Base-by-base conservation (phyloP, 108 stramenopile genomes). In the Nannochloropsis salina region DNA sequence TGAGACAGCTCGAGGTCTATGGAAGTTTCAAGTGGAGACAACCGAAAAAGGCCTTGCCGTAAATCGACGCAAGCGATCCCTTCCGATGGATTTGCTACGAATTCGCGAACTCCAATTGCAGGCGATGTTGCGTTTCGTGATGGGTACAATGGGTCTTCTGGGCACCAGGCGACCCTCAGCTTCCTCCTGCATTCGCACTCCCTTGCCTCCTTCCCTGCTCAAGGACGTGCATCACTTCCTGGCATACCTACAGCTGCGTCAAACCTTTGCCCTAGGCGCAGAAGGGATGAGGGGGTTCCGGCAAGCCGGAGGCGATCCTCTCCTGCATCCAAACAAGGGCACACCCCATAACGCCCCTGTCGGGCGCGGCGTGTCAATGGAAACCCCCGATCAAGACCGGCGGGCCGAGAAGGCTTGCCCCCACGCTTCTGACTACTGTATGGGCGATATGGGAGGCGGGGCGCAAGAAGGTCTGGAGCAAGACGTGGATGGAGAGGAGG, bases 231-330 rank as follows among this genome's bases (percentile, higher is more conserved):
- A 74, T 74, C 61, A n/a, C n/a, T 74, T 74, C 8, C 8, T 74
- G n/a, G 61, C 61, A 15, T 15, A 74, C 61, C 61, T 74, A 74
- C 61, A 74, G 61, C 61, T 74, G 15, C 61, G 61, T n/a, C 61
- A 74, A 74, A 6, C 61, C 6, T 74, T 74, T n/a, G 15, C 61
- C 4, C 61, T 74, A 15, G 61, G 61, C n/a, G 8, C 61, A 2
- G 61, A n/a, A n/a, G 61, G 61, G 2, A 74, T 8, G 20, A 74
- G 6, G n/a, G 61, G 8, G 8, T 74, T 74, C 15, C 61, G 8
- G 61, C 15, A n/a, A 74, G 61, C 4, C n/a, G 61, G 8, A n/a
- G 6, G 8, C 8, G 61, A n/a, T 74, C n/a, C 61, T n/a, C n/a
- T 6, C 15, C n/a, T 74, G 61, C 61, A 74, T n/a, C 15, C 20